phyloP scores from a whole-genome alignment of 1,284 basidiomycete species.

The Lentinula novae-zelandiae region DNA sequence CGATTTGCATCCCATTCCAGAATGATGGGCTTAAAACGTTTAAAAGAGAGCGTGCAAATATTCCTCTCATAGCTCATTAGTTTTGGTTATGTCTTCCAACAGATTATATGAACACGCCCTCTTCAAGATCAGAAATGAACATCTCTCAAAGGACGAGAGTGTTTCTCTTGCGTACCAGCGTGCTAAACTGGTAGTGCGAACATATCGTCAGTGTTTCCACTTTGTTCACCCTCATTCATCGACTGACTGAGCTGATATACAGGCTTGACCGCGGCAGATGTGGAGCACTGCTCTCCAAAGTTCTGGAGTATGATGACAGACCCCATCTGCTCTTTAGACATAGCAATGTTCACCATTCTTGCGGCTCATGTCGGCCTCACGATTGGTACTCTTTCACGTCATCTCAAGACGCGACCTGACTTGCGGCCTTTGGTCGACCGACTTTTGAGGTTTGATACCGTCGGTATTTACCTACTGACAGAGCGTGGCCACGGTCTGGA shows the following conservation, averaged over 20 bases:
- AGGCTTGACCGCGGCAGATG: constrained; percentile 40
- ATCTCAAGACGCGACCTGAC: constrained; percentile 43
- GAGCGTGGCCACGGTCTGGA: constrained; percentile 60
- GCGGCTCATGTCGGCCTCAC: constrained; percentile 45
- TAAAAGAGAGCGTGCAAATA: neutral
- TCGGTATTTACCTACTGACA: constrained; percentile 48
- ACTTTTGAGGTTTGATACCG: constrained; percentile 44
- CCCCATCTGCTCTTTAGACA: constrained; percentile 43
- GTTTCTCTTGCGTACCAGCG: constrained; percentile 45
- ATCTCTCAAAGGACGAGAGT: constrained; percentile 39
- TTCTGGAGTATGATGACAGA: constrained; percentile 51
- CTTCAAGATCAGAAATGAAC: constrained; percentile 38
- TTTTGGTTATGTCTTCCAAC: constrained; percentile 26
- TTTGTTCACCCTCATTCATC: neutral
- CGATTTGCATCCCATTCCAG: neutral
- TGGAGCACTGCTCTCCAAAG: constrained; percentile 39
- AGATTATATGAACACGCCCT: constrained; percentile 41
- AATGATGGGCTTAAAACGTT: neutral
- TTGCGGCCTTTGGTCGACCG: constrained; percentile 40
- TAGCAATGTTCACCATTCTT: constrained; percentile 45
- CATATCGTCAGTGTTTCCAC: constrained; percentile 35
- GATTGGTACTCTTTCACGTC: constrained; percentile 46
- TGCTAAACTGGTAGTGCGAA: constrained; percentile 40
- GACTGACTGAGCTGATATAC: constrained; percentile 8
- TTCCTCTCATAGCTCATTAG: neutral